phyloP scores from a whole-genome alignment of 768 basidiomycete species.

The Tremella fuciformis region DNA sequence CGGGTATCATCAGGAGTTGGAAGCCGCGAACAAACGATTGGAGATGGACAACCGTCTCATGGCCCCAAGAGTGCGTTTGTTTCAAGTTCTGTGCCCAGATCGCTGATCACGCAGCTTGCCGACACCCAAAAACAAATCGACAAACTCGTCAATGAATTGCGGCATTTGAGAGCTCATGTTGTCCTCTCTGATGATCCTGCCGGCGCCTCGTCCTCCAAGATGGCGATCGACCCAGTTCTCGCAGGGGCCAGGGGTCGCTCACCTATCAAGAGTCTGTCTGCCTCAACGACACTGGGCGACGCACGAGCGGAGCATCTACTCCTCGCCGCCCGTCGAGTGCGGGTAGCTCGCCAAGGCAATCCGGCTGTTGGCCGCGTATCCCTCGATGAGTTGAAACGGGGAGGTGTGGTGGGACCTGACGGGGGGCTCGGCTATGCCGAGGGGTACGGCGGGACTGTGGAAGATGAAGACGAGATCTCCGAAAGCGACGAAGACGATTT shows the following conservation, averaged over 20 bases:
- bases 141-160: constrained; percentile 42
- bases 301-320: constrained; percentile 45
- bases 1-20: constrained; percentile 47
- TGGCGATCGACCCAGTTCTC: background rate
- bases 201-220: background rate
- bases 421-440: constrained; percentile 47
- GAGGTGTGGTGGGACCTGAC: constrained; percentile 43
- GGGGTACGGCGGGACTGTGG: constrained; percentile 32
- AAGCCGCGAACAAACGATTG: constrained; percentile 45
- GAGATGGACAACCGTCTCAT: constrained; percentile 49
- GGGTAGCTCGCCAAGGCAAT: constrained; percentile 26
- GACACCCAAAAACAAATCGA: constrained; percentile 48
- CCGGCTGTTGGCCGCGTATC: constrained; percentile 34
- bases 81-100: background rate
- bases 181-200: constrained; percentile 16
- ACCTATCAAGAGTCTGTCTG: constrained; percentile 14
- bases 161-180: constrained; percentile 40
- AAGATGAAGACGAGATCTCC: constrained; percentile 25
- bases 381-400: constrained; percentile 35
- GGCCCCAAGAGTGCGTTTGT: constrained; percentile 40
- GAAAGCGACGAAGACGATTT: constrained; percentile 25
- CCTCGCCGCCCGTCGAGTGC: constrained; percentile 38
- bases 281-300: constrained; percentile 38
- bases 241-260: constrained; percentile 16
- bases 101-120: constrained; percentile 32